Evolutionary conservation across 176 grass and related monocot species (phyloP), one percentile per base, ranked within the genome.

Genomic region (Oryza glaberrima): DNA sequence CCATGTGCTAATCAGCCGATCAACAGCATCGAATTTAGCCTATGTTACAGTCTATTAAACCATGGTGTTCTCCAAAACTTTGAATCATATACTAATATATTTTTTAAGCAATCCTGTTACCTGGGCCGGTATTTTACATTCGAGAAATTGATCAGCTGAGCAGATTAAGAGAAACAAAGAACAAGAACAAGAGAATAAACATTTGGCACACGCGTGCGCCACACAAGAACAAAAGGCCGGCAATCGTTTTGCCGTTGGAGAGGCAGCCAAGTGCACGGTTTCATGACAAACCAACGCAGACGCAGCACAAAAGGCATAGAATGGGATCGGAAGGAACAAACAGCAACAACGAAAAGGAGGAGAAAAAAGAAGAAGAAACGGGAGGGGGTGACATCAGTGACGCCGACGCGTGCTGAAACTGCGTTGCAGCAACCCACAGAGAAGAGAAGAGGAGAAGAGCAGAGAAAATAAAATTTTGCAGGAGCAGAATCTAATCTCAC

Each of bases 201-300:
- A 22, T 61, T 61, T 22, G 4, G 4, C 36, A 5, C 34, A 16
- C 16, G 16, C 17, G 43, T 44, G 43, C 9, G 9, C 43, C 43
- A 10, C 43, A 44, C 43, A 69, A 15, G 17, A 71, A 44, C 8
- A 44, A 40, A 40, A 70, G 58, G 47, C 79, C 9, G 43, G 45
- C 20, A 13, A 36, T 4, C 52, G 67, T 61, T 72, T 61, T 72
- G 84, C 28, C 54, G 43, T 17, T 4, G 74, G 82, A 77, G 23
- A 26, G 15, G 65, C 25, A 70, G 70, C 38, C 70, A 84, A 19
- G 84, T 47, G 67, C 69, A 36, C 68, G 54, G 84, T 73, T 63
- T 77, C 64, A 25, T 4, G 11, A 48, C 13, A 25, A 23, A 48
- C 43, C 44, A 73, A 25, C 71, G 20, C 52, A 41, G 17, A 25